These are phyloP conservation scores for Alternaria consortialis DNA, from an alignment of 2,329 filamentous ascomycete species.

Conservation along the genomic window DNA sequence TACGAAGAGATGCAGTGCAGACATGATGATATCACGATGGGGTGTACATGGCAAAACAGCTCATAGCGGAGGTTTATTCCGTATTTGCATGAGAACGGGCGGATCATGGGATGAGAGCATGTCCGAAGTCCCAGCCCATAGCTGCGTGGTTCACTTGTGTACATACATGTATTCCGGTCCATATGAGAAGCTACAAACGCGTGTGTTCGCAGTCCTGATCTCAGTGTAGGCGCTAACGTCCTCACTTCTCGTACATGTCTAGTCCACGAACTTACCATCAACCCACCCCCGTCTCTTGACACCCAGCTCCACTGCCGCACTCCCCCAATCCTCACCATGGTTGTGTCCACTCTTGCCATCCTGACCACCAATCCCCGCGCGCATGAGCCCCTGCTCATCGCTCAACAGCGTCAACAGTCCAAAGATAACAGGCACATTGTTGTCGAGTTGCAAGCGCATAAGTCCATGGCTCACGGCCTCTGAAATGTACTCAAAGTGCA, in stretches of 20 bases:
- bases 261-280: constrained; percentile 68
- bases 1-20: neutral
- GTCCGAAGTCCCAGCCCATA: neutral
- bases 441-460: constrained; percentile 93
- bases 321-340: constrained; percentile 96
- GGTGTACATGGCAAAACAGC: neutral
- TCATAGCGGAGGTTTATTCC: neutral
- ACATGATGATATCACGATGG: neutral
- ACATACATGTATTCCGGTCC: neutral
- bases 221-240: neutral
- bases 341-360: constrained; percentile 72
- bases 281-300: constrained; percentile 87
- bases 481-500: constrained; percentile 99
- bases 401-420: constrained; percentile 88
- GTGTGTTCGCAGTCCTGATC: neutral
- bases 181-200: neutral
- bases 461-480: constrained; percentile 90
- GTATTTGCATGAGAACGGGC: neutral
- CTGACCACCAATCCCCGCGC: constrained; percentile 73
- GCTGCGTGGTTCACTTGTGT: neutral
- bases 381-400: constrained; percentile 85
- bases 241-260: constrained; percentile 1
- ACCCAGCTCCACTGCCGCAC: constrained; percentile 92
- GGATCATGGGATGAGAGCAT: neutral
- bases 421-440: constrained; percentile 88